Evolutionary conservation across 192 early-diverging fungal species (phyloP), one percentile per base, ranked within the genome.

Genomic region (Chytriomyces sp.): DNA sequence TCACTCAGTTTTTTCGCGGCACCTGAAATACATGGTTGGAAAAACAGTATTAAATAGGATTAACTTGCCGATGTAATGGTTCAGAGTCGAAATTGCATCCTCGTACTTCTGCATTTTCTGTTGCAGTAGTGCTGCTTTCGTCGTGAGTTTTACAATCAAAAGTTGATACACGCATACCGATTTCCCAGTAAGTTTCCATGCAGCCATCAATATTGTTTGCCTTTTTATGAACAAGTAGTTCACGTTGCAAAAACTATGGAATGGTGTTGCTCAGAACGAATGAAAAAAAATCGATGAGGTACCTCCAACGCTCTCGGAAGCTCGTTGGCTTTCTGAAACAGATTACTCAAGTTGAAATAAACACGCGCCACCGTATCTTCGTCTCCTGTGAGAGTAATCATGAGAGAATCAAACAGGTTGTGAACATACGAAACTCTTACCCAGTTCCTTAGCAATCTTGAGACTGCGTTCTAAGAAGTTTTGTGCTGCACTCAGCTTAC

Each of bases 31-130:
- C n/a, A 22, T 17, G 37, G 17, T 31, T 3, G 37, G 33, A 37
- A 19, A 17, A 26, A 3, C n/a, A 31, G 60, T 38, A 62, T 32
- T 62, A 32, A 37, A 33, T 37, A 22, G 60, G 17, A 37, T 19
- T 8, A 8, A 39, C 12, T 66, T 52, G 52, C 64, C 64, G 17
- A 68, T 52, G 34, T 33, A 68, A 10, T 22, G 7, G 6, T 68
- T 26, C 12, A 52, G 30, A 2, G 22, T 22, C 8, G 19, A 14
- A 2, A 68, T 53, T 32, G 66, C 66, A 14, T 68, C 66, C 4
- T 40, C 12, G 32, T 68, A 68, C 12, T 68, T 55, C 12, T 68
- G 66, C 49, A 68, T 53, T 37, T 68, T 7, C 19, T 55, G 49
- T 3, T 30, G 28, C 17, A 68, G 52, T 26, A 38, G n/a, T 14